Percentiles rank a stretch among this genome's conserved stretches.
These are phyloP conservation scores for Lyophyllum shimeji DNA, from an alignment of 768 basidiomycete species.

Conservation along the genomic window DNA sequence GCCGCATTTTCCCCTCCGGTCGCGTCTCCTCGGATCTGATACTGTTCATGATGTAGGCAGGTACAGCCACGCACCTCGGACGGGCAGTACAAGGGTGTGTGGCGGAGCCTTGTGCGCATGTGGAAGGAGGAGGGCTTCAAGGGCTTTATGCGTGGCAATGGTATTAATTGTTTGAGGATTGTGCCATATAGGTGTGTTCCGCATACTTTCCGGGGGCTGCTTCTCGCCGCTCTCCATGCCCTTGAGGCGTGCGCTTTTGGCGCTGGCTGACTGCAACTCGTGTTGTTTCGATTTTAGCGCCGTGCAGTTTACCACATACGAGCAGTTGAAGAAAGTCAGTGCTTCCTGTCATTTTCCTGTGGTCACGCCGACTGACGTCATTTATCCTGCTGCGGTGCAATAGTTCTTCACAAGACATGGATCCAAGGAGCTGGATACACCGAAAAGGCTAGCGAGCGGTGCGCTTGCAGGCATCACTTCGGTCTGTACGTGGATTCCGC, in stretches of 20 bases:
- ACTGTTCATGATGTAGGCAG: conserved; percentile 54
- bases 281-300: conserved; percentile 42
- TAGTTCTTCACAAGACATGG: conserved; percentile 75
- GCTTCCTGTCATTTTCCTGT: neutral
- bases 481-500: conserved; percentile 64
- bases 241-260: neutral
- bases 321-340: conserved; percentile 82
- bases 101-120: conserved; percentile 81
- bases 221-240: neutral
- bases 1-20: conserved; percentile 1
- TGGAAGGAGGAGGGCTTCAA: conserved; percentile 92
- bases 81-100: conserved; percentile 81
- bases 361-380: conserved; percentile 29
- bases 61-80: conserved; percentile 73
- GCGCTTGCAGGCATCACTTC: conserved; percentile 93
- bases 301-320: conserved; percentile 87
- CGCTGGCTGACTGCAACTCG: neutral
- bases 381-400: no score
- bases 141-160: conserved; percentile 94
- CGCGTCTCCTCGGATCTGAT: neutral
- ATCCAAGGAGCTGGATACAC: conserved; percentile 80
- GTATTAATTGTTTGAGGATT: conserved; percentile 85
- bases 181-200: conserved; percentile 73
- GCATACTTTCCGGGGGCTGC: neutral
- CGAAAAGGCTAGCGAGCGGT: conserved; percentile 80